A percentile compares a stretch with the other conserved stretches of the same genome.
Conservation (phyloP, 352 stramenopile genomes). For the Globisporangium nunn region DNA sequence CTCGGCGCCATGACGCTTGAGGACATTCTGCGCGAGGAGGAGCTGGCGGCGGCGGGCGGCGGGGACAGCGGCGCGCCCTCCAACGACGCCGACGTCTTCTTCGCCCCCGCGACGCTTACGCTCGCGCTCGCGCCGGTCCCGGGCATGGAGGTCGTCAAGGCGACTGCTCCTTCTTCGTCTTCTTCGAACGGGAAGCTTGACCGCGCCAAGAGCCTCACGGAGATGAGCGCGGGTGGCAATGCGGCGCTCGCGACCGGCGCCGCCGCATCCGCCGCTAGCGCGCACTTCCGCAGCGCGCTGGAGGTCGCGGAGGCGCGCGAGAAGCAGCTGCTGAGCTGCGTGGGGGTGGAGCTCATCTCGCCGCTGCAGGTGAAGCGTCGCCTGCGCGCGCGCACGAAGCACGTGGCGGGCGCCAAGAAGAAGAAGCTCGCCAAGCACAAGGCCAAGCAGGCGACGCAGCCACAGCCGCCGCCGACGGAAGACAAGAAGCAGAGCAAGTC, state of each 20-base stretch:
- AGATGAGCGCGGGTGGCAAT: slow-evolving; percentile 21
- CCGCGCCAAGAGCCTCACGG: slow-evolving; percentile 32
- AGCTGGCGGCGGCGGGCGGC: slow-evolving; percentile 27
- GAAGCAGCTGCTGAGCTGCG: slow-evolving; percentile 74
- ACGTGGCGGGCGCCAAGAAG: slow-evolving; percentile 20
- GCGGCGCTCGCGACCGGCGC: slow-evolving; percentile 11
- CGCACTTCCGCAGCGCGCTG: slow-evolving; percentile 49
- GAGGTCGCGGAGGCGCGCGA: slow-evolving; percentile 77
- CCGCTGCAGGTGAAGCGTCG: slow-evolving; percentile 78
- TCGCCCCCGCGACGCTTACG: slow-evolving; percentile 64
- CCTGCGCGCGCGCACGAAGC: slow-evolving; percentile 55
- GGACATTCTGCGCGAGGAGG: slow-evolving; percentile 67
- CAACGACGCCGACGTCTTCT: slow-evolving; percentile 51
- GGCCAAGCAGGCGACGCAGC: slow-evolving; percentile 29
- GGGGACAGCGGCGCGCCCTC: slow-evolving; percentile 7
- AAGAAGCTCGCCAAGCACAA: slow-evolving; percentile 38
- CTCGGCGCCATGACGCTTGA: slow-evolving; percentile 62
- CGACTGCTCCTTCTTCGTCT: not conserved
- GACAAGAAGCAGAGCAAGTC: slow-evolving; percentile 39
- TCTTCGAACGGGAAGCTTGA: slow-evolving; percentile 20
- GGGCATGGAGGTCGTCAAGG: slow-evolving; percentile 54
- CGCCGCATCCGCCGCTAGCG: slow-evolving; percentile 10
- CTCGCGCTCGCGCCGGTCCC: slow-evolving; percentile 49
- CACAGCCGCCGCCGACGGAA: slow-evolving; percentile 16
- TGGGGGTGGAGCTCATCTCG: slow-evolving; percentile 77